Conservation (phyloP, 345 rosid species). For the Boechera retrofracta region DNA sequence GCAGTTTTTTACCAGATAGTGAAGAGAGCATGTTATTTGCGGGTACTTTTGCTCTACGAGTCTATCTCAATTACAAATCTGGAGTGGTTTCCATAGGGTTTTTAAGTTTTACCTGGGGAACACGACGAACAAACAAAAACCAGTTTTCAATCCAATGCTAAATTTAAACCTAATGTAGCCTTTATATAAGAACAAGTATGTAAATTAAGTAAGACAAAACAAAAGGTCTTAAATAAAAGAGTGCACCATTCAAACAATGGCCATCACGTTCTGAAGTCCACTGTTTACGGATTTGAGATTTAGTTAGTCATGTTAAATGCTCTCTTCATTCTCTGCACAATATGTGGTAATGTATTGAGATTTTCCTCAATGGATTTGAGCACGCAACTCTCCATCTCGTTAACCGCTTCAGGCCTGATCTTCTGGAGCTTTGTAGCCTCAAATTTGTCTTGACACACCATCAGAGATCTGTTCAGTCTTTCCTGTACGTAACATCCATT, state of each 20-base stretch:
- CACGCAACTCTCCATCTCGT: slow-evolving; percentile 75
- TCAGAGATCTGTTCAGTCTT: slow-evolving; percentile 75
- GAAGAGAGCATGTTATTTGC: background rate
- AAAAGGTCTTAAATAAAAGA: background rate
- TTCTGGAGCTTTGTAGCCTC: slow-evolving; percentile 76
- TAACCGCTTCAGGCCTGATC: slow-evolving; percentile 55
- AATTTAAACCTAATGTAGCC: background rate
- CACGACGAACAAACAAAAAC: background rate
- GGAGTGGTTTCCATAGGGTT: background rate
- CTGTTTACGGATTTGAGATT: slow-evolving; percentile 2
- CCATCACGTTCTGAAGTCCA: background rate
- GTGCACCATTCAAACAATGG: slow-evolving; percentile 12
- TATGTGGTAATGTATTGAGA: slow-evolving; percentile 68
- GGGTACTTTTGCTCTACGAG: background rate
- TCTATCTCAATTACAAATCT: too few relatives aligned
- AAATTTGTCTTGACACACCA: slow-evolving; percentile 92
- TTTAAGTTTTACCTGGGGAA: background rate
- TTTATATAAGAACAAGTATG: slow-evolving; percentile 5
- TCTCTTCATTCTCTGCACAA: slow-evolving; percentile 68
- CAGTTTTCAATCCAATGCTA: background rate
- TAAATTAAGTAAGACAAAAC: background rate
- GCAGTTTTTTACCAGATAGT: too few relatives aligned
- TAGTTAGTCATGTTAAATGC: slow-evolving; percentile 51
- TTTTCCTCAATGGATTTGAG: slow-evolving; percentile 71
- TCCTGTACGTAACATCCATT: slow-evolving; percentile 63